Base-by-base conservation (phyloP, 2,329 filamentous ascomycete genomes). In the Cladophialophora yegresii region DNA sequence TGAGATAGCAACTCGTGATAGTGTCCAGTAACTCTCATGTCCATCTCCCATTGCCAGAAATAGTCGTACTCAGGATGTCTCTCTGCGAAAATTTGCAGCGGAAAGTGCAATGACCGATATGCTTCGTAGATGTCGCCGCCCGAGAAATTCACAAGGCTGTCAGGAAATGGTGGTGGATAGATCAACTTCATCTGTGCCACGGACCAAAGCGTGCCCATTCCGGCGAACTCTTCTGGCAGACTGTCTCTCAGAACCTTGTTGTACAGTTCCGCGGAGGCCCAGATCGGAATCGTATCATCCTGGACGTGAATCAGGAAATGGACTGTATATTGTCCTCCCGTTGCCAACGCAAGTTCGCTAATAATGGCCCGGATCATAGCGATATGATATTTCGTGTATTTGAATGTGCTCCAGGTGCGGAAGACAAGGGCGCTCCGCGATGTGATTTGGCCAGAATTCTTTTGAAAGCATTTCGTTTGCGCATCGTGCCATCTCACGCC, bases 221-320 rank as follows among this genome's bases (percentile, higher is more conserved):
- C 74, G 9, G 68, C 69, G 58, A 77, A 77, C 58, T 77, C 76
- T 16, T 63, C 55, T 4, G 76, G 76, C 6, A 76, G 68, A 26
- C 67, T 71, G 20, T 67, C 64, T 30, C 63, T 64, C 9, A 72
- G 67, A 2, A 91, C 83, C n/a, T 82, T 78, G 69, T 89, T 82
- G 60, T 89, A 88, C 0, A 85, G 85, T 20, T 82, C 80, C 9
- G 85, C 83, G 69, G 92, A 89, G 2, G 88, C 85, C 87, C 88
- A 92, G 67, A 92, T 89, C 22, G 89, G 88, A 54, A 86, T 79
- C 68, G 86, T 84, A 69, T 89, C 83, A 73, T 93, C 88, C 69
- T 90, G 89, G 65, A 92, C 89, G 69, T 93, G 89, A 36, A 93
- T 83, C 49, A 93, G 80, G 71, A 93, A 89, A 75, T 93, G 90